A percentile compares a stretch with the other conserved stretches of the same genome.
Evolutionary conservation across 371 early-diverging fungal species (phyloP).

Genomic region (Mucor mucedo): DNA sequence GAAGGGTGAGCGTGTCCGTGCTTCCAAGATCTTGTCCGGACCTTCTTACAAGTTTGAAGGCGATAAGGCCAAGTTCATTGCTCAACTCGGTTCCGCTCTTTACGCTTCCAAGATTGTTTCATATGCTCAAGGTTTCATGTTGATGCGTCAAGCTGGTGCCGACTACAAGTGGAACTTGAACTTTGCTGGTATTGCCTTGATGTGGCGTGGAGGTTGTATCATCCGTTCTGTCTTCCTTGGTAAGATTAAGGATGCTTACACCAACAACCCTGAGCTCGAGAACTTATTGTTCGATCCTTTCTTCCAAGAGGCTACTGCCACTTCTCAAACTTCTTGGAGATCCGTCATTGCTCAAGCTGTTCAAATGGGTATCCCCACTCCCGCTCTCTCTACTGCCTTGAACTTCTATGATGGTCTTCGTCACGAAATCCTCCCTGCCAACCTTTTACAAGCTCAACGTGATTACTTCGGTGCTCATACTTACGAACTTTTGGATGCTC

Average conservation of each 20-base stretch:
- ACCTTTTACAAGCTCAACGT: constrained; percentile 96
- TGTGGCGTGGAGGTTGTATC: constrained; percentile 99
- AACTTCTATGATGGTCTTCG: constrained; percentile 98
- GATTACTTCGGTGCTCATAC: constrained; percentile 99
- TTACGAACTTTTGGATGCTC: constrained; percentile 82
- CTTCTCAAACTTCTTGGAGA: constrained; percentile 89
- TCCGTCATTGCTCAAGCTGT: constrained; percentile 85
- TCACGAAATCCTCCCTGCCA: constrained; percentile 88
- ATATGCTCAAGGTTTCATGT: constrained; percentile 99
- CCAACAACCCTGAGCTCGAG: constrained; percentile 82
- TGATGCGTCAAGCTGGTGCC: constrained; percentile 95
- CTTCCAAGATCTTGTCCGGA: constrained; percentile 85
- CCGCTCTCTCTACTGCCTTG: constrained; percentile 91
- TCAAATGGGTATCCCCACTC: constrained; percentile 89
- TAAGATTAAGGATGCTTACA: constrained; percentile 94
- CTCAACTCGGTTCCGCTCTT: constrained; percentile 91
- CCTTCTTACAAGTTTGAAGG: constrained; percentile 75
- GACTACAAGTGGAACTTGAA: constrained; percentile 95
- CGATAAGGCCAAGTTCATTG: constrained; percentile 85
- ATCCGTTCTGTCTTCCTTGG: constrained; percentile 95
- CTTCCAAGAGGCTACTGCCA: constrained; percentile 89
- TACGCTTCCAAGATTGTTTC: constrained; percentile 98
- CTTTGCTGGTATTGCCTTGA: constrained; percentile 94
- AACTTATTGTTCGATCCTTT: constrained; percentile 93
- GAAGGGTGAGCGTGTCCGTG: constrained; percentile 93